phyloP scores from a whole-genome alignment of 2,329 filamentous ascomycete genomes.

The Akanthomyces dipterigenus region DNA sequence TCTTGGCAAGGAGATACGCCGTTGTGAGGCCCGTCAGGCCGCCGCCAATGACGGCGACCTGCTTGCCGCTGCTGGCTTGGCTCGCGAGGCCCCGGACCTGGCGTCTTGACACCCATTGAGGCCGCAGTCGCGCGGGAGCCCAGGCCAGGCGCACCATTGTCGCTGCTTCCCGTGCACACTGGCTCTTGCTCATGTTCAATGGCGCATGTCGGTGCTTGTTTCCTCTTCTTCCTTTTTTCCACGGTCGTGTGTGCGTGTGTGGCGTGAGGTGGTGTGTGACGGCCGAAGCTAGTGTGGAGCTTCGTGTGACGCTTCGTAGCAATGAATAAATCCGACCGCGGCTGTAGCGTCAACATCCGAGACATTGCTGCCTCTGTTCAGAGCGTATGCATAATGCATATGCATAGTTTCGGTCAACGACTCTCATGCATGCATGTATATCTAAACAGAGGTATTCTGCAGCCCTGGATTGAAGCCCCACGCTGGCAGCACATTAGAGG shows the following conservation, averaged over 20 bases:
- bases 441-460: background rate
- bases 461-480: background rate
- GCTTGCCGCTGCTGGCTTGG: conserved; percentile 12
- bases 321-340: background rate
- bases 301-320: background rate
- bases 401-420: too few relatives aligned
- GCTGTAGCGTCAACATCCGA: background rate
- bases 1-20: conserved; percentile 67
- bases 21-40: conserved; percentile 76
- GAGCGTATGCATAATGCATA: too few relatives aligned
- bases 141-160: background rate
- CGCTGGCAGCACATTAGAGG: background rate
- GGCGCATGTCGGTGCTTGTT: background rate
- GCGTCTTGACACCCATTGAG: background rate
- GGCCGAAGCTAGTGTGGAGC: background rate
- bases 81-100: background rate
- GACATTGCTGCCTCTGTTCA: background rate
- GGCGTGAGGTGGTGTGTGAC: background rate
- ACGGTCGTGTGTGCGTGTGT: background rate
- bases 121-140: background rate
- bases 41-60: conserved; percentile 66
- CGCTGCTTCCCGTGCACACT: conserved; percentile 2
- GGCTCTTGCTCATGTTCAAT: background rate
- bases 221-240: background rate
- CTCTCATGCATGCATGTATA: too few relatives aligned